Base-by-base conservation (phyloP, 148 eudicot genomes). In the Dianthus caryophyllus region DNA sequence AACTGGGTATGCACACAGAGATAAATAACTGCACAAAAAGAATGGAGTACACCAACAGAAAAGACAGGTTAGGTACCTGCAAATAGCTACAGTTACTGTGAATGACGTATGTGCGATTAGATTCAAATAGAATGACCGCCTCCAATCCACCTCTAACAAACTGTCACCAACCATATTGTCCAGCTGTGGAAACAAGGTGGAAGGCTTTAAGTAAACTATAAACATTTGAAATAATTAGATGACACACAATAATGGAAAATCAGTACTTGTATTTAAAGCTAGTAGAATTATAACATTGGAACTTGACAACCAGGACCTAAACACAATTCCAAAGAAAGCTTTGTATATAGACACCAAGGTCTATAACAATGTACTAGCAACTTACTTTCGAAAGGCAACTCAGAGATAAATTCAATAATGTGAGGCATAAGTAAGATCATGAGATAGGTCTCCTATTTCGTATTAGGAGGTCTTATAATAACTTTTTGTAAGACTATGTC, bases 71-170 rank as follows among this genome's bases (percentile, higher is more conserved):
- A 56, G 11, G 60, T 82, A 89, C 98, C 98, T 93, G 91, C 98
- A 93, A 77, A 93, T 93, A 68, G 96, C 98, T 61, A 89, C 98
- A 57, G 98, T 93, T 15, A 93, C 89, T 47, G 84, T 87, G 76
- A 71, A 93, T 33, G 88, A 78, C 56, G 98, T 89, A 77, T 93
- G 98, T 71, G 96, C 98, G 73, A 93, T 86, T 66, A 93, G 72
- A 75, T 93, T 89, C 83, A 89, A 81, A 81, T 87, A 89, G 75
- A 78, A 85, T 48, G 98, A 83, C 66, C 98, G 88, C 80, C 96
- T 85, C 98, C 98, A 93, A 67, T 93, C 98, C 67, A 89, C 89
- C 66, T 78, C 80, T 63, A 55, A 53, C 67, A 81, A 80, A 70
- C 50, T 83, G 67, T 82, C 90, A 72, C 86, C 81, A 47, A 88